Conservation (phyloP, 805 yeast genomes). For the Wickerhamomyces mucosus region DNA sequence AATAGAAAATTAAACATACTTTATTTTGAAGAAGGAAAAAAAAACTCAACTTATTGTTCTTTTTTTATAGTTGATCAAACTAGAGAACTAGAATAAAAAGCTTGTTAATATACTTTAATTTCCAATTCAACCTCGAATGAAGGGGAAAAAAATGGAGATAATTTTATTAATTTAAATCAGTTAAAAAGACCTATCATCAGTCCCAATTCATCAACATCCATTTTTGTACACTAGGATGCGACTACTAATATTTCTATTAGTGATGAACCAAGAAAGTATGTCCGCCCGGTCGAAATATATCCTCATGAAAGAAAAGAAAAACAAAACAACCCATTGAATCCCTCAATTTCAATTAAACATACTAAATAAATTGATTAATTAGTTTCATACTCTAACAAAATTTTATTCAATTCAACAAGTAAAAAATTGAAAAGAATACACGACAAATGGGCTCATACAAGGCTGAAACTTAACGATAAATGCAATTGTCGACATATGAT, state of each 20-base stretch:
- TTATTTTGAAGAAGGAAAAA: neutral
- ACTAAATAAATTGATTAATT: no score
- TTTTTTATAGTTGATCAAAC: no score
- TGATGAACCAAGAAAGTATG: slow-evolving; percentile 27
- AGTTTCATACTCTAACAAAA: no score
- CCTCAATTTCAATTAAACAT: no score
- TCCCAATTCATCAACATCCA: slow-evolving; percentile 34
- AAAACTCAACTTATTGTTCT: no score
- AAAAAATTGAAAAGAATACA: neutral
- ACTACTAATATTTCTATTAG: slow-evolving; percentile 28
- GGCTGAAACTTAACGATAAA: slow-evolving; percentile 17
- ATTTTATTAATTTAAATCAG: slow-evolving; percentile 3
- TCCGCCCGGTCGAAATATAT: slow-evolving; percentile 40
- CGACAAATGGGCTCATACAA: slow-evolving; percentile 12
- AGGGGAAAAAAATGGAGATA: neutral
- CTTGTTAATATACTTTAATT: neutral
- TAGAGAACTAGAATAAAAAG: neutral
- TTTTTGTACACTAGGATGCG: slow-evolving; percentile 43
- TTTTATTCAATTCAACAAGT: no score
- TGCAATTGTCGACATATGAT: slow-evolving; percentile 15
- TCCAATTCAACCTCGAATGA: neutral
- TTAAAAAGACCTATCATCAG: slow-evolving; percentile 36
- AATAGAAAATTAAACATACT: neutral
- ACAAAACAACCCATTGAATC: no score
- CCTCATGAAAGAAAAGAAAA: no score